Evolutionary conservation across 2,329 filamentous ascomycete genomes (phyloP).

Genomic region (Colletotrichum eremochloae): DNA sequence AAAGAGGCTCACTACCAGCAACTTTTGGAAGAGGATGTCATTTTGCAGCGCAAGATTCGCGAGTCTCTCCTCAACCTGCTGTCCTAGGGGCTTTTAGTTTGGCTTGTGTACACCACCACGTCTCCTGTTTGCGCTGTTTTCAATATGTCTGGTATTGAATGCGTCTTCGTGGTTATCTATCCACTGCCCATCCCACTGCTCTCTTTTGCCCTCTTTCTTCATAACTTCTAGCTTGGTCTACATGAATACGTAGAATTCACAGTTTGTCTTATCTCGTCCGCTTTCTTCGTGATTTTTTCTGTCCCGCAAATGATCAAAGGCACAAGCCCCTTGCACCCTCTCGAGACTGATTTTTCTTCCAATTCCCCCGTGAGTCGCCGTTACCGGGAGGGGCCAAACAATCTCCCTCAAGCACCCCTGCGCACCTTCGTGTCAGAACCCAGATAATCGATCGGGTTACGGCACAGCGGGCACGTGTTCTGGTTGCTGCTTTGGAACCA

Average conservation of each 20-base stretch:
- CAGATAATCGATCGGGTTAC: constrained; percentile 82
- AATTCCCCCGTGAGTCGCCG: background rate
- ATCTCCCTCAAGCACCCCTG: constrained; percentile 23
- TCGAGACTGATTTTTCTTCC: background rate
- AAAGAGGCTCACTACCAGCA: background rate
- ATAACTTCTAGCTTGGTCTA: background rate
- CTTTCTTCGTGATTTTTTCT: background rate
- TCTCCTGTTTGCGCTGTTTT: background rate
- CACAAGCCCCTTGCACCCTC: background rate
- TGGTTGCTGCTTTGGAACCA: constrained; percentile 97
- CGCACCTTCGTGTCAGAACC: constrained; percentile 54
- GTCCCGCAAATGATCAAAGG: background rate
- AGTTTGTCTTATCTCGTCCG: background rate
- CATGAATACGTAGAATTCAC: background rate
- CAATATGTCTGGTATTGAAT: background rate
- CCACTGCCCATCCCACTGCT: background rate
- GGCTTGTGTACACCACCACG: background rate
- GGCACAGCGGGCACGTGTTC: constrained; percentile 91
- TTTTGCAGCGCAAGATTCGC: constrained; percentile 7
- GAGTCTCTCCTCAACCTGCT: background rate
- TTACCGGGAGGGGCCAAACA: background rate
- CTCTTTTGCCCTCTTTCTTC: background rate
- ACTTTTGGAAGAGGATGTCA: background rate
- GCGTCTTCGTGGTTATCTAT: constrained; percentile 7
- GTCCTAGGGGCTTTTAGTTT: background rate